A percentile compares a stretch with the other conserved stretches of the same genome.
Conservation (phyloP, 176 grass and related monocot genomes). For the Chloris gayana region DNA sequence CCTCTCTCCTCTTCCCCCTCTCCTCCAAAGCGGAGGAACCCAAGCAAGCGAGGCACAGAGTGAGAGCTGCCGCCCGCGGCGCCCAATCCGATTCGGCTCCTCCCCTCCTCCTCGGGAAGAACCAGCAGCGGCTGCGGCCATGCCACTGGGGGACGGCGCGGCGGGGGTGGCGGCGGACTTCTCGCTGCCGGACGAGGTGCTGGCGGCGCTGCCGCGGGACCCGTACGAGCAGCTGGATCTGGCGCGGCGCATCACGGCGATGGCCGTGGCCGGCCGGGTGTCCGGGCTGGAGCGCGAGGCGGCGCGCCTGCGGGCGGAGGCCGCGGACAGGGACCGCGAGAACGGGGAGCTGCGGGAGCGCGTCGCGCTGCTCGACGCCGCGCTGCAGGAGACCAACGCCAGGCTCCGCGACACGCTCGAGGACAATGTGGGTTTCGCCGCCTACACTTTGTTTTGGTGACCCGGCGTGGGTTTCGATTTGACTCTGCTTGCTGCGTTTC, state of each 20-base stretch:
- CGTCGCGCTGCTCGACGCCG: constrained; percentile 62
- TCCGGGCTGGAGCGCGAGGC: constrained; percentile 78
- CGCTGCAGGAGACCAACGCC: constrained; percentile 69
- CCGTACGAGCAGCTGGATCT: constrained; percentile 91
- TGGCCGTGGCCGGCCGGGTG: constrained; percentile 77
- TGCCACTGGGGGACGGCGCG: constrained; percentile 40
- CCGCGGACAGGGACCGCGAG: constrained; percentile 58
- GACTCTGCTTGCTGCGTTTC: neutral
- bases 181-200: constrained; percentile 68
- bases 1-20: neutral
- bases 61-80: neutral
- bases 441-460: too few species aligned
- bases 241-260: constrained; percentile 84
- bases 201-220: constrained; percentile 81
- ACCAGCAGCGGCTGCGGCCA: constrained; percentile 9
- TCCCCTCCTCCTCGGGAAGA: neutral
- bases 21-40: constrained; percentile 32
- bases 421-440: constrained; percentile 70
- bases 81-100: constrained; percentile 3
- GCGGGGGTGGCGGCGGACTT: constrained; percentile 33
- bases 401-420: constrained; percentile 70
- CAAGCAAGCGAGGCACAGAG: neutral
- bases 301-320: constrained; percentile 54
- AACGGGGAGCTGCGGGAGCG: constrained; percentile 75
- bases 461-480: neutral